A percentile compares a stretch with the other conserved stretches of the same genome.
phyloP scores from a whole-genome alignment of 495 filamentous ascomycete species.

The Penicillium turbatum region DNA sequence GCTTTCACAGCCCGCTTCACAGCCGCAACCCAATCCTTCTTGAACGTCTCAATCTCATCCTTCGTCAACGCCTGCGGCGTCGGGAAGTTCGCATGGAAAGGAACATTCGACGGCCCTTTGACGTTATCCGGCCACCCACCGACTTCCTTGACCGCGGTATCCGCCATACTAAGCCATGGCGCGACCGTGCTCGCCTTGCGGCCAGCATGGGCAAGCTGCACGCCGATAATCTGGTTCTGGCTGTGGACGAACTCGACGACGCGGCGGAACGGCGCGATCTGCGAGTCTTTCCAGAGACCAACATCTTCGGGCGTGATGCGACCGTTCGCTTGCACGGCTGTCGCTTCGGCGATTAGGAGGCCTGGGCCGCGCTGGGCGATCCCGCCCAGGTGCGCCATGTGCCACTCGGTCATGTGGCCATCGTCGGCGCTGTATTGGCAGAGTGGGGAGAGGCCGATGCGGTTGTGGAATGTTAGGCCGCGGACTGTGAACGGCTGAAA shows the following conservation, averaged over 20 bases:
- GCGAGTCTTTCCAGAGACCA: constrained; percentile 67
- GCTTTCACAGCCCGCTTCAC: constrained; percentile 52
- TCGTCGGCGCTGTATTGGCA: constrained; percentile 65
- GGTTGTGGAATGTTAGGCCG: constrained; percentile 55
- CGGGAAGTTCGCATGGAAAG: constrained; percentile 47
- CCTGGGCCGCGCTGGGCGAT: constrained; percentile 58
- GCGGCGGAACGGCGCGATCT: constrained; percentile 54
- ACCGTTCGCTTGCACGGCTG: constrained; percentile 59
- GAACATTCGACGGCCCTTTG: constrained; percentile 47
- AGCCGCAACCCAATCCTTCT: constrained; percentile 50
- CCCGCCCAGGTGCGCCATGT: constrained; percentile 51
- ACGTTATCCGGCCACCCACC: constrained; percentile 62
- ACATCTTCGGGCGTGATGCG: constrained; percentile 66
- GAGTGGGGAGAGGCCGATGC: constrained; percentile 53
- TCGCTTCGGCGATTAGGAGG: constrained; percentile 64
- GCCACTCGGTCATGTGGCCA: constrained; percentile 56
- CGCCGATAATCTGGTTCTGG: constrained; percentile 59
- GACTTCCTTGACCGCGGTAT: constrained; percentile 48
- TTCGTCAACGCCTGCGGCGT: constrained; percentile 50
- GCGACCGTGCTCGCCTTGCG: constrained; percentile 68
- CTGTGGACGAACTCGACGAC: constrained; percentile 63
- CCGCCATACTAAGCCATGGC: constrained; percentile 52
- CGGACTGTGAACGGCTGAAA: constrained; percentile 61
- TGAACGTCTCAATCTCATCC: constrained; percentile 54
- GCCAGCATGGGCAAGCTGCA: constrained; percentile 69